These are phyloP conservation scores for Corylus americana DNA, from an alignment of 306 rosid species.

Conservation along the genomic window DNA sequence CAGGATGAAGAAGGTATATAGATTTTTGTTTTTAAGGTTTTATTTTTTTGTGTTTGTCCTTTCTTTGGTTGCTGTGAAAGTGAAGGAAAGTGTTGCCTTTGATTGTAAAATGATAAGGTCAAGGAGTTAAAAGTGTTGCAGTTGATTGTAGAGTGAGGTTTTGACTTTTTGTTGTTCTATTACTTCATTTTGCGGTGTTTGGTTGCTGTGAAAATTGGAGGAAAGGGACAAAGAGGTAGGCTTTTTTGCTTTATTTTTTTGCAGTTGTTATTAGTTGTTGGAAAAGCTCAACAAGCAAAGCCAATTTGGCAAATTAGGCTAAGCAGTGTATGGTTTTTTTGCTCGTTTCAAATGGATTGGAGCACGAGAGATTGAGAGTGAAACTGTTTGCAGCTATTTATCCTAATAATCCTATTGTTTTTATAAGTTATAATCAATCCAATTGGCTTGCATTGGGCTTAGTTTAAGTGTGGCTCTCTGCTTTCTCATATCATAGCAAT, in stretches of 20 bases:
- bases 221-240: not conserved
- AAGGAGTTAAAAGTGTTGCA: not conserved
- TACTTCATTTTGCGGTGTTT: not conserved
- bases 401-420: not conserved
- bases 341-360: not conserved
- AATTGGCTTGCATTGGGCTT: not conserved
- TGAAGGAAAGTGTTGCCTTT: not conserved
- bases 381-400: not conserved
- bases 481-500: not conserved
- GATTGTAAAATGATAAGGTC: not conserved
- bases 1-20: conserved; percentile 74
- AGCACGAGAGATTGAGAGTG: not conserved
- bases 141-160: not conserved
- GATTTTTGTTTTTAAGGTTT: not conserved
- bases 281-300: not conserved
- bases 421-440: not conserved
- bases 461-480: not conserved
- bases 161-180: not conserved
- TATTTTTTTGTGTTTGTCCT: not conserved
- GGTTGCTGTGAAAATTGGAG: not conserved
- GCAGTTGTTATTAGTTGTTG: not conserved
- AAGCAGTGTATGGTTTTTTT: not conserved
- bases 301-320: not conserved
- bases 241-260: not conserved
- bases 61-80: not conserved